These are phyloP conservation scores for Kondoa subrosea DNA, from an alignment of 768 basidiomycete genomes.

Conservation along the genomic window DNA sequence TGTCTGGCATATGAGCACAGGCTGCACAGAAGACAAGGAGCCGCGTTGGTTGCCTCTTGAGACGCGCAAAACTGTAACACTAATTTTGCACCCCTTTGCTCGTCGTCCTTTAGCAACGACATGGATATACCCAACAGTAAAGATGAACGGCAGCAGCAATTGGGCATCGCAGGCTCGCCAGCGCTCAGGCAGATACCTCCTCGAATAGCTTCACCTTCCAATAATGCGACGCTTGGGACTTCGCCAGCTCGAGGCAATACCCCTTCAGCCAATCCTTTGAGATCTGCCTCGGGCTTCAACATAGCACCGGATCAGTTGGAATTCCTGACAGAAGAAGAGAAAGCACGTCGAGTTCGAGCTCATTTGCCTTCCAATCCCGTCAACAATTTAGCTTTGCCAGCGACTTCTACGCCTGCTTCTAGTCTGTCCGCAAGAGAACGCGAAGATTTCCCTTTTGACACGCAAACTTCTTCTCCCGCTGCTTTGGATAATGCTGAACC, in stretches of 20 bases:
- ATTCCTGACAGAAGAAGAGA: conserved; percentile 49
- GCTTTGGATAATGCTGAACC: too few relatives aligned
- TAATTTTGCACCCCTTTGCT: too few relatives aligned
- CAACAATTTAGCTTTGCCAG: not conserved
- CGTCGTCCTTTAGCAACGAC: too few relatives aligned
- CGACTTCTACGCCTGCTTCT: not conserved
- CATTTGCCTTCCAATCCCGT: conserved; percentile 39
- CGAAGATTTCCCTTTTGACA: not conserved
- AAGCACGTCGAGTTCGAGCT: conserved; percentile 55
- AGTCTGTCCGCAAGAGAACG: conserved; percentile 51
- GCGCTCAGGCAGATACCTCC: not conserved
- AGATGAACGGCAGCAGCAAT: too few relatives aligned
- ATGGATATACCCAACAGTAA: too few relatives aligned
- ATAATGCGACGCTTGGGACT: not conserved
- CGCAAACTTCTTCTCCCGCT: conserved; percentile 32
- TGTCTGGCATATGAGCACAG: too few relatives aligned
- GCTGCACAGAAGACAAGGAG: too few relatives aligned
- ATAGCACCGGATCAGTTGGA: not conserved
- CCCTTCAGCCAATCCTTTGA: not conserved
- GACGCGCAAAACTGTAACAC: too few relatives aligned
- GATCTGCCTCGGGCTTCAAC: not conserved
- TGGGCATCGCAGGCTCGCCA: too few relatives aligned
- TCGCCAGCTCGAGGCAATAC: not conserved
- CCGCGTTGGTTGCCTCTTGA: too few relatives aligned
- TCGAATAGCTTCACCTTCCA: not conserved